phyloP scores from a whole-genome alignment of 2,329 filamentous ascomycete species.

The Septoria petroselini region DNA sequence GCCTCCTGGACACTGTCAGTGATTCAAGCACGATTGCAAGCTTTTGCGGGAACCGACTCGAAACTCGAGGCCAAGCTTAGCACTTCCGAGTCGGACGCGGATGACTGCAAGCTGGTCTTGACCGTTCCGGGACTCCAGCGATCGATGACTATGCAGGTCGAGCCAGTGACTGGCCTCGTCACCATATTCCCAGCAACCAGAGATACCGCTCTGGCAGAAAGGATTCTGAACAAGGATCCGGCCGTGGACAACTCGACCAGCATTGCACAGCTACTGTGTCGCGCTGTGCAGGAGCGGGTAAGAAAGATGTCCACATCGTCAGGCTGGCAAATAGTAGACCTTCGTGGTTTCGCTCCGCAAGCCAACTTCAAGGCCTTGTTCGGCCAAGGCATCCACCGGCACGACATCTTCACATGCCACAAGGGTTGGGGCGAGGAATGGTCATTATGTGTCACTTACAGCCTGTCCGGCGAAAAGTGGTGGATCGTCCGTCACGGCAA shows the following conservation, averaged over 20 bases:
- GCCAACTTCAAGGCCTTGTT: constrained; percentile 61
- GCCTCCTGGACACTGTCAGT: constrained; percentile 67
- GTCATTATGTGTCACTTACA: constrained; percentile 68
- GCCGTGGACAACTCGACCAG: constrained; percentile 31
- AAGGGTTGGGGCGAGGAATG: constrained; percentile 68
- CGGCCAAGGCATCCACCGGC: constrained; percentile 60
- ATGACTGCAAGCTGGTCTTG: constrained; percentile 64
- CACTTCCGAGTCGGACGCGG: constrained; percentile 60
- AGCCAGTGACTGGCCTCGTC: constrained; percentile 74
- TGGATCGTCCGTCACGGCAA: constrained; percentile 67
- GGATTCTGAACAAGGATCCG: constrained; percentile 61
- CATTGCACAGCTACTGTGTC: constrained; percentile 17
- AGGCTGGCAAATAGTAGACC: constrained; percentile 61
- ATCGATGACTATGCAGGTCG: constrained; percentile 61
- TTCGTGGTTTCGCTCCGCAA: constrained; percentile 33
- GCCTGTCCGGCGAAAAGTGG: constrained; percentile 72
- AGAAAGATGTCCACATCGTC: constrained; percentile 58
- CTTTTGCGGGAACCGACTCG: constrained; percentile 35
- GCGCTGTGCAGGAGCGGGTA: constrained; percentile 56
- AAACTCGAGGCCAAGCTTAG: constrained; percentile 44
- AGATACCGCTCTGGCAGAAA: constrained; percentile 54
- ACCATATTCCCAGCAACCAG: constrained; percentile 59
- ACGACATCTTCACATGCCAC: constrained; percentile 64
- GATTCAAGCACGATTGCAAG: constrained; percentile 59
- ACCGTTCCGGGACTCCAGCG: constrained; percentile 64